phyloP scores from a whole-genome alignment of 768 basidiomycete species.

The Tricholomella constricta region DNA sequence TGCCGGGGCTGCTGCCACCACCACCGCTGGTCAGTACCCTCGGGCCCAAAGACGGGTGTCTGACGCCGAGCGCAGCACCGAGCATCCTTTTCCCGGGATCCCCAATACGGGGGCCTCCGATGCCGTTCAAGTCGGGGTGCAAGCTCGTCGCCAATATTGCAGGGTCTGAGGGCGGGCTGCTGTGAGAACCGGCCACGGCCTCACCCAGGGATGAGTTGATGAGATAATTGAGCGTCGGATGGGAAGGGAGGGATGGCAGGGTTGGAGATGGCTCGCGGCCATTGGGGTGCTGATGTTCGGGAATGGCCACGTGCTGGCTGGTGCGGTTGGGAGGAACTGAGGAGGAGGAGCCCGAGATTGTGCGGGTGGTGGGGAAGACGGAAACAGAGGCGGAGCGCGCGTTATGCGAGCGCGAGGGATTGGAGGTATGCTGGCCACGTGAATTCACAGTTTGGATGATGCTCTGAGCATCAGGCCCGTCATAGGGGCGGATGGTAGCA shows the following conservation, averaged over 20 bases:
- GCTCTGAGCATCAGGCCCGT: slow-evolving; percentile 87
- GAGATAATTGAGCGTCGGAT: slow-evolving; percentile 83
- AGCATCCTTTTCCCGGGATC: slow-evolving; percentile 91
- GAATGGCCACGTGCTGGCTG: slow-evolving; percentile 50
- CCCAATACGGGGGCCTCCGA: slow-evolving; percentile 77
- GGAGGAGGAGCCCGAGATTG: slow-evolving; percentile 40
- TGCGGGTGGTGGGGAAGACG: slow-evolving; percentile 57
- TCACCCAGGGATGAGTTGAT: slow-evolving; percentile 73
- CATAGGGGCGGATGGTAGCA: slow-evolving; percentile 85
- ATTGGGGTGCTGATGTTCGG: slow-evolving; percentile 47
- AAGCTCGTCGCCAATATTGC: slow-evolving; percentile 65
- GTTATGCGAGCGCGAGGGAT: slow-evolving; percentile 71
- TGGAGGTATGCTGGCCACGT: slow-evolving; percentile 62
- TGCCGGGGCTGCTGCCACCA: slow-evolving; percentile 34
- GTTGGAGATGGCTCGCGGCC: slow-evolving; percentile 81
- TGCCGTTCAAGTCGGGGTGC: slow-evolving; percentile 40
- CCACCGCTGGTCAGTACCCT: slow-evolving; percentile 51
- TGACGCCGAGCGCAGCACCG: slow-evolving; percentile 79
- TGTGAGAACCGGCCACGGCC: slow-evolving; percentile 44
- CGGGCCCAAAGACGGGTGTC: slow-evolving; percentile 74
- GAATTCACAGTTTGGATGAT: slow-evolving; percentile 85
- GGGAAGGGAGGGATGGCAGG: slow-evolving; percentile 76
- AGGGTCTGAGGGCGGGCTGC: slow-evolving; percentile 57
- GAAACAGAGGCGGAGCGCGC: slow-evolving; percentile 69
- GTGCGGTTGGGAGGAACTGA: slow-evolving; percentile 39